Evolutionary conservation across 495 filamentous ascomycete genomes (phyloP), one percentile per base, ranked within the genome.

Genomic region (Neurospora hispaniola): DNA sequence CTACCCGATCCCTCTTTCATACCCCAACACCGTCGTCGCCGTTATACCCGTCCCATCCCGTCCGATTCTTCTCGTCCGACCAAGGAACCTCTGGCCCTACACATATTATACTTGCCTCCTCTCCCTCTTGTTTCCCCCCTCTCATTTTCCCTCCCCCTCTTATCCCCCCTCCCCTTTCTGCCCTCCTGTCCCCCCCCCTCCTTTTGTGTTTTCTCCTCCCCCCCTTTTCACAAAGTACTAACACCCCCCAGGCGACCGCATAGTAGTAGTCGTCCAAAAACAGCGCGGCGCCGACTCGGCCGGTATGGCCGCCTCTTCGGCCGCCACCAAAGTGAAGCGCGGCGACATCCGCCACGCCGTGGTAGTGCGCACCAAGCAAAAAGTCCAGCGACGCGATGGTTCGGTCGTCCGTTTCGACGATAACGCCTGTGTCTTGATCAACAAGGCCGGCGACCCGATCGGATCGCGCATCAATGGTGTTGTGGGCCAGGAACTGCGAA

Each of bases 291-390:
- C 82, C 35, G 84, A 83, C 42, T 86, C 85, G 69, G 83, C 82
- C 42, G 84, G 83, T 71, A 85, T 85, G 84, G 83, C 88, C 40
- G 82, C 83, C 40, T 85, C 89, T 44, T 85, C 88, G 39, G 90
- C 91, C 71, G 90, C 92, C 12, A 94, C 92, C 85, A 98, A 98
- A 80, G 96, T 99, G 78, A 92, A 94, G 78, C 91, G 96, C 77
- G 96, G 96, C 76, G 96, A 99, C 82, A 97, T 99, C 76, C 89
- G 94, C 72, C 96, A 99, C 81, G 96, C 96, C 11, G 93, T 99
- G 6, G 90, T 99, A 3, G 96, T 99, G 39, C 93, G 96, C 18
- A 97, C 93, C 70, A 88, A 82, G 77, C 95, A 98, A 83, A 91
- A 94, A 81, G 88, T 93, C 74, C 91, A 94, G 79, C 86, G 96